Percentiles rank a stretch among this genome's conserved stretches.
Conservation (phyloP, 2,329 filamentous ascomycete genomes). For the Decorospora gaudefroyi region DNA sequence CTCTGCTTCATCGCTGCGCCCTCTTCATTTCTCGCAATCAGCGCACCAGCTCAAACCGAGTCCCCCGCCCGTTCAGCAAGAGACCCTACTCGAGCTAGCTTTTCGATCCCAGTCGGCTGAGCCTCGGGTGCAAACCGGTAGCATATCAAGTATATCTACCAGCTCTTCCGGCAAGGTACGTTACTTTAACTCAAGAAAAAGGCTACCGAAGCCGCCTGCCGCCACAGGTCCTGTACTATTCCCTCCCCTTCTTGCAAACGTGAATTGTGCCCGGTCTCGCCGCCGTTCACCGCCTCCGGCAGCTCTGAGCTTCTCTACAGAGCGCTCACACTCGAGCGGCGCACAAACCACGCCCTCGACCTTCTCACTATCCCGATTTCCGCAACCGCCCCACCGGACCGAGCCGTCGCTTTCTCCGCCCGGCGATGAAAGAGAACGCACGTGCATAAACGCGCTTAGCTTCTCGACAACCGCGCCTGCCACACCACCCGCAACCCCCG, state of each 20-base stretch:
- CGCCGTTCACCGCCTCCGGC: slow-evolving; percentile 26
- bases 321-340: slow-evolving; percentile 26
- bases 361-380: slow-evolving; percentile 46
- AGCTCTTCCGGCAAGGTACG: slow-evolving; percentile 30
- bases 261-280: slow-evolving; percentile 21
- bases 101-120: slow-evolving; percentile 39
- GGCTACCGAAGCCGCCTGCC: slow-evolving; percentile 38
- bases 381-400: slow-evolving; percentile 34
- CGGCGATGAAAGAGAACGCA: slow-evolving; percentile 26
- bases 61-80: slow-evolving; percentile 25
- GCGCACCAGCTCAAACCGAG: slow-evolving; percentile 32
- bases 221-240: slow-evolving; percentile 15
- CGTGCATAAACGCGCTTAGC: slow-evolving; percentile 27
- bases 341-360: slow-evolving; percentile 19
- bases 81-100: slow-evolving; percentile 21
- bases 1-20: slow-evolving; percentile 22
- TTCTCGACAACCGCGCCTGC: slow-evolving; percentile 37
- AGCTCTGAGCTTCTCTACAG: slow-evolving; percentile 27
- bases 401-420: slow-evolving; percentile 29
- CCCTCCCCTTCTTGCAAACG: slow-evolving; percentile 21
- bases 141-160: slow-evolving; percentile 21
- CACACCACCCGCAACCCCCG: slow-evolving; percentile 46
- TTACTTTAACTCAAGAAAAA: slow-evolving; percentile 44
- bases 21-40: slow-evolving; percentile 38
- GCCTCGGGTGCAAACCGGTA: slow-evolving; percentile 25